A percentile compares a stretch with the other conserved stretches of the same genome.
These are phyloP conservation scores for Babesia caballi DNA, from an alignment of 169 alveolate species.

Conservation along the genomic window DNA sequence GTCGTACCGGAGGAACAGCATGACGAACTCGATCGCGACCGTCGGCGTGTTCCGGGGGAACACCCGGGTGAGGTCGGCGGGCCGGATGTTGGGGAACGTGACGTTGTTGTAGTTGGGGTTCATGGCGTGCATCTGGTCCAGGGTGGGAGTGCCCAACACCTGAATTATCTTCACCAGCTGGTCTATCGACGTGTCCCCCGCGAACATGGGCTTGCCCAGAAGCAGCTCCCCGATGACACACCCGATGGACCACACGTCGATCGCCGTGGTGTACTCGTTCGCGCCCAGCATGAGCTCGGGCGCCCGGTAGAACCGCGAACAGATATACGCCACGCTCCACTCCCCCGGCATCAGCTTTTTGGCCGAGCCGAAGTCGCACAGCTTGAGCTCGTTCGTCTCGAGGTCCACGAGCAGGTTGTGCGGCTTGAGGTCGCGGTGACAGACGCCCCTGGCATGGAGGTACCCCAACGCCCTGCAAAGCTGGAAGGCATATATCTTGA, in stretches of 20 bases:
- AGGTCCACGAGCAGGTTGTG: slow-evolving; percentile 95
- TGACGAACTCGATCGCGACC: slow-evolving; percentile 79
- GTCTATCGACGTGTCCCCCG: slow-evolving; percentile 95
- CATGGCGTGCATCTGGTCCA: slow-evolving; percentile 90
- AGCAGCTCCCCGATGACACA: slow-evolving; percentile 94
- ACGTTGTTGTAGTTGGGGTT: slow-evolving; percentile 91
- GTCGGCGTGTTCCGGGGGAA: slow-evolving; percentile 77
- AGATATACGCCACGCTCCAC: slow-evolving; percentile 92
- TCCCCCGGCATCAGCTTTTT: slow-evolving; percentile 90
- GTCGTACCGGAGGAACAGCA: slow-evolving; percentile 80
- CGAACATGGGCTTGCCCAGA: slow-evolving; percentile 93
- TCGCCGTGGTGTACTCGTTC: slow-evolving; percentile 93
- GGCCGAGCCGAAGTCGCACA: slow-evolving; percentile 99
- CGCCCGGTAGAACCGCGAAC: slow-evolving; percentile 98
- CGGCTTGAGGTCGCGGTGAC: slow-evolving; percentile 99
- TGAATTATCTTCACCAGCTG: slow-evolving; percentile 93
- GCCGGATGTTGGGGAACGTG: slow-evolving; percentile 84
- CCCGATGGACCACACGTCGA: slow-evolving; percentile 98
- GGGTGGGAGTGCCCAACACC: slow-evolving; percentile 90
- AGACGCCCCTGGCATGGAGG: slow-evolving; percentile 91
- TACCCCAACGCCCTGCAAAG: slow-evolving; percentile 93
- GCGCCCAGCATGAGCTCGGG: slow-evolving; percentile 99
- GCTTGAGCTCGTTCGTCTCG: slow-evolving; percentile 85
- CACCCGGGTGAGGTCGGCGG: slow-evolving; percentile 67
- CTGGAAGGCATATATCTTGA: slow-evolving; percentile 92